Evolutionary conservation across 2,329 filamentous ascomycete species (phyloP).

Genomic region (Monilinia laxa): DNA sequence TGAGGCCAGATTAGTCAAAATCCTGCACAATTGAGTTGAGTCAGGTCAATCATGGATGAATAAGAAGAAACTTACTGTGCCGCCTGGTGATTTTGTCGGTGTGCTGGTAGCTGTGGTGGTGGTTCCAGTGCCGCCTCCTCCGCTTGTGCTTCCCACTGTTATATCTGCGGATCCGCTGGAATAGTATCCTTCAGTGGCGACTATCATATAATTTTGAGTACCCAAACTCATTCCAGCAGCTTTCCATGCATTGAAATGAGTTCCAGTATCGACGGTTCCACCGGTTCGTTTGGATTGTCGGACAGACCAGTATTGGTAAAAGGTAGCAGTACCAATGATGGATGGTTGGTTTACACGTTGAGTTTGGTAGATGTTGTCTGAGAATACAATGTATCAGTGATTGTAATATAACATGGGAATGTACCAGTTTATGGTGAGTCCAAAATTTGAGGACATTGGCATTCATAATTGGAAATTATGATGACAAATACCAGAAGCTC

Average conservation of each 20-base stretch:
- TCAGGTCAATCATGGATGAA: not conserved
- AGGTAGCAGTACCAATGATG: slow-evolving; percentile 53
- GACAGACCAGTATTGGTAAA: slow-evolving; percentile 56
- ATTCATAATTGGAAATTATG: not conserved
- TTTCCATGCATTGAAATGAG: slow-evolving; percentile 56
- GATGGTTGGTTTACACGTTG: slow-evolving; percentile 42
- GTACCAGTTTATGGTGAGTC: no score
- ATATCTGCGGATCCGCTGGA: slow-evolving; percentile 26
- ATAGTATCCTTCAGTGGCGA: slow-evolving; percentile 37
- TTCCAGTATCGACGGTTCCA: slow-evolving; percentile 50
- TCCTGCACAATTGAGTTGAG: not conserved
- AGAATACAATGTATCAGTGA: not conserved
- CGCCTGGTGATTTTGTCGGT: slow-evolving; percentile 1
- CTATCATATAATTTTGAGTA: slow-evolving; percentile 50
- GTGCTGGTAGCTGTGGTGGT: not conserved
- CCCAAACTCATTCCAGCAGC: slow-evolving; percentile 50
- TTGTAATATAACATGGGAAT: no score
- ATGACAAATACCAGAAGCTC: not conserved
- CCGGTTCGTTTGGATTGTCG: slow-evolving; percentile 50
- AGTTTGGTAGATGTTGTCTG: slow-evolving; percentile 44
- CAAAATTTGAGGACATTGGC: not conserved
- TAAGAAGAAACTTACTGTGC: not conserved
- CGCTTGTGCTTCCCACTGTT: slow-evolving; percentile 21
- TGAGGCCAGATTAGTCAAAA: not conserved
- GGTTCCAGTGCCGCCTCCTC: not conserved